A percentile compares a stretch with the other conserved stretches of the same genome.
Evolutionary conservation across 2,329 filamentous ascomycete species (phyloP).

Genomic region (Beauveria brongniartii): DNA sequence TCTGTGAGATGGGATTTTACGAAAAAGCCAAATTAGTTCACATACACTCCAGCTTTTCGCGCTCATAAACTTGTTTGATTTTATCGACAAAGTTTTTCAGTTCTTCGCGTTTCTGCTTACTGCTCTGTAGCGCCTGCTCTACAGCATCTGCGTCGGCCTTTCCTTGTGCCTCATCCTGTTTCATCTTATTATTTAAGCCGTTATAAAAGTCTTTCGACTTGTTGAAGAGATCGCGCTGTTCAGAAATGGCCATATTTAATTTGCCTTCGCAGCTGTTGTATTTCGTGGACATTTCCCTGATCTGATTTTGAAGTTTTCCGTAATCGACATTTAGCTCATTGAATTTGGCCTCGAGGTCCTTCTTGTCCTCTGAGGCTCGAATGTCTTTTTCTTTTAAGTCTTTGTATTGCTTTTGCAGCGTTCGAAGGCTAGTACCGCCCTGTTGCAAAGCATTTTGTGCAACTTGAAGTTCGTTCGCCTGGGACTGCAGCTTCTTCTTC

Average conservation of each 20-base stretch:
- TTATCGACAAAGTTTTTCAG: background rate
- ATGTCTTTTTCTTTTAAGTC: background rate
- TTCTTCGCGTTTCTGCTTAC: constrained; percentile 3
- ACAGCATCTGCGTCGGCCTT: background rate
- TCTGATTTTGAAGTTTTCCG: background rate
- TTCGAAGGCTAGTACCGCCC: background rate
- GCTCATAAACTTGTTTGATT: background rate
- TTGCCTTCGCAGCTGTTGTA: background rate
- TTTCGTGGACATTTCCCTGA: background rate
- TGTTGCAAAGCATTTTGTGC: constrained; percentile 14
- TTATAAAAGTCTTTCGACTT: constrained; percentile 5
- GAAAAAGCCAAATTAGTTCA: background rate
- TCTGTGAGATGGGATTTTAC: background rate
- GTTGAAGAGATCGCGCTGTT: constrained; percentile 11
- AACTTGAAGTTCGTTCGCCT: constrained; percentile 16
- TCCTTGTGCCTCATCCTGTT: background rate
- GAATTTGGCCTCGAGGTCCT: constrained; percentile 5
- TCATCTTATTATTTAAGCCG: background rate
- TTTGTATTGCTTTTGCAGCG: background rate
- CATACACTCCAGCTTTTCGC: background rate
- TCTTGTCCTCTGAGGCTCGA: background rate
- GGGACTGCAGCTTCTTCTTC: background rate
- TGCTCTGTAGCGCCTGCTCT: background rate
- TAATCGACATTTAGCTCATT: constrained; percentile 6
- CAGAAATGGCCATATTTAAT: background rate